Base-by-base conservation (phyloP, 495 filamentous ascomycete species). In the Penicillium macrosclerotiorum region DNA sequence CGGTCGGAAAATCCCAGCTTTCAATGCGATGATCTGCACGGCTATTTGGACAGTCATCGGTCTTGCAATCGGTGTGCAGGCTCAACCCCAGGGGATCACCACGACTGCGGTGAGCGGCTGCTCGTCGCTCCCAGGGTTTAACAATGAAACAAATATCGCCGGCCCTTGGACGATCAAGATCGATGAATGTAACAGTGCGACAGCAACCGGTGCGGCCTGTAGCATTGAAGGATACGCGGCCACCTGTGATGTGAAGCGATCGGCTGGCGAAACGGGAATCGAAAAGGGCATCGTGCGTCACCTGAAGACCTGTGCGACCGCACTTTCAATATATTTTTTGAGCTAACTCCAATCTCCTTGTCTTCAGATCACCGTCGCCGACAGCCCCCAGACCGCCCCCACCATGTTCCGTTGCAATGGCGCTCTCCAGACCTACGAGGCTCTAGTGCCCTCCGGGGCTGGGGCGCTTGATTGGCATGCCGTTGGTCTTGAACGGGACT, bases 341-440 rank as follows among this genome's bases (percentile, higher is more conserved):
- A 24, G n/a, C n/a, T 2, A 11, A 24, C 2, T 14, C 20, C 25
- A 38, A 38, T 14, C 36, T 23, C 25, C 14, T 38, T n/a, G 16
- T 31, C 24, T 12, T 1, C 29, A 55, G 52, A 38, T 55, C 26
- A 51, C 37, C 4, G 51, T 51, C 8, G 24, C 32, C 5, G 38
- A 46, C 40, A 19, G 32, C 16, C 24, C 24, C 5, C 11, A 44
- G 8, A 37, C 33, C 13, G 8, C 23, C 26, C 46, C 42, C n/a
- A 51, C 42, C n/a, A 20, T 37, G n/a, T 32, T 55, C 8, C 52
- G 52, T 47, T 55, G 52, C 47, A 55, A 55, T 38, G 52, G 47
- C 26, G 37, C 36, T 17, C 23, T 47, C n/a, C 34, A 43, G 11
- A 37, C 24, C 22, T 38, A 51, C 12, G 47, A 55, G 42, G 52